Evolutionary conservation across 257 asterid species (phyloP), one percentile per base, ranked within the genome.

Genomic region (Nicotiana obtusifolia): DNA sequence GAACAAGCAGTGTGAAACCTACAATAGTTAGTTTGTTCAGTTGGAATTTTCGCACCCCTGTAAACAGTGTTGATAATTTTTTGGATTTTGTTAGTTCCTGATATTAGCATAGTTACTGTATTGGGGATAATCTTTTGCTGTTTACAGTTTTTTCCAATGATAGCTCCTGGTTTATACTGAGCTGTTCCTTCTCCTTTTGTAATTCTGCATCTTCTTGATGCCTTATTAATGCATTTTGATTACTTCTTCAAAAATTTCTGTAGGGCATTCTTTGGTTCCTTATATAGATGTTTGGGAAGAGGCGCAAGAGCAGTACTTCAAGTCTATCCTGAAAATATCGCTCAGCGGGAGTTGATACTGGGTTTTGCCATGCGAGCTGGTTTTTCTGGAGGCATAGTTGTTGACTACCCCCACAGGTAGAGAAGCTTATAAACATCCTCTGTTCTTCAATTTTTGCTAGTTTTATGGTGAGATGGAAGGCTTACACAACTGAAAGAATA

Each of bases 221-320:
- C 49, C 4, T 41, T 41, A 41, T 0, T 41, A 8, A 8, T 41
- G 49, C 49, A 41, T 0, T 41, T 41, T 41, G 49, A 41, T 41
- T 41, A 41, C 1, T 41, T 41, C 49, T 9, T 41, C 49, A 41
- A 41, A 41, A 41, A 9, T 41, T 33, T 30, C 61, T 88, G 77
- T 77, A 93, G 98, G 95, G 95, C 97, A 47, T 95, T 93, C 84
- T 93, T 95, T 84, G 97, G 94, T 73, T 88, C 99, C 61, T 77
- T 95, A 69, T 95, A 95, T 85, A 87, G 97, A 90, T 84, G 93
- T 82, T 86, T 95, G 89, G 92, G 94, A 0, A 90, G 98, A 59
- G 98, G 97, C 81, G 97, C 97, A 81, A 91, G 99, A 88, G 97
- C 97, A 57, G 99, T 94, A 28, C 84, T 95, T 66, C 99, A 95